phyloP scores from a whole-genome alignment of 441 rosid genomes.

The Geranium incanum region DNA sequence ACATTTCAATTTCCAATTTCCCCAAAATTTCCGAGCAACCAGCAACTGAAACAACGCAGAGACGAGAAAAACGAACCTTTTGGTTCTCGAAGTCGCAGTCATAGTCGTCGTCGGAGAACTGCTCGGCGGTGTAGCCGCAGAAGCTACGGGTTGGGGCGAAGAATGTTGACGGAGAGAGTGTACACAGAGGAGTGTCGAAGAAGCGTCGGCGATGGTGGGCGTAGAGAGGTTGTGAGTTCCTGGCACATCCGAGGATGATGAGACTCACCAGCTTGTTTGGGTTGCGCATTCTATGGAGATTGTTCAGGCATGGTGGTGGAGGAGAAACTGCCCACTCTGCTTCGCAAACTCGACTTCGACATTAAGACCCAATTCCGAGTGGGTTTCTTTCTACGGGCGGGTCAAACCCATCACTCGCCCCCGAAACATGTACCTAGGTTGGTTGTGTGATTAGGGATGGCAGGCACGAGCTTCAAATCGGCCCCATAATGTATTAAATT shows the following conservation, averaged over 20 bases:
- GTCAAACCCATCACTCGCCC: not conserved
- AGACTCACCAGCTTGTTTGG: not conserved
- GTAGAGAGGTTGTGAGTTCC: not conserved
- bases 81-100: conserved; percentile 80
- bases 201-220: not conserved
- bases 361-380: not conserved
- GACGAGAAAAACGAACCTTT: conserved; percentile 40
- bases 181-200: not conserved
- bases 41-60: not conserved
- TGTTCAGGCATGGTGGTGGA: conserved; percentile 1
- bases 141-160: conserved; percentile 28
- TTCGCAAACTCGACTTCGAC: not conserved
- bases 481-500: too few species aligned
- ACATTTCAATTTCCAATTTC: not conserved
- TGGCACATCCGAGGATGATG: conserved; percentile 1
- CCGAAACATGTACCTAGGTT: not conserved
- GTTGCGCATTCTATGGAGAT: conserved; percentile 2
- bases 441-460: too few species aligned
- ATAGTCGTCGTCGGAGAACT: conserved; percentile 94
- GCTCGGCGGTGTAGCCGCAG: conserved; percentile 57
- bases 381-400: conserved; percentile 1
- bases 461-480: too few species aligned
- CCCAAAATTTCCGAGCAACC: not conserved
- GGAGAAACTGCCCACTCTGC: not conserved
- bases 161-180: conserved; percentile 12